Percentiles rank a stretch among this genome's conserved stretches.
Conservation (phyloP, 805 yeast genomes). For the Dipodascus albidus region DNA sequence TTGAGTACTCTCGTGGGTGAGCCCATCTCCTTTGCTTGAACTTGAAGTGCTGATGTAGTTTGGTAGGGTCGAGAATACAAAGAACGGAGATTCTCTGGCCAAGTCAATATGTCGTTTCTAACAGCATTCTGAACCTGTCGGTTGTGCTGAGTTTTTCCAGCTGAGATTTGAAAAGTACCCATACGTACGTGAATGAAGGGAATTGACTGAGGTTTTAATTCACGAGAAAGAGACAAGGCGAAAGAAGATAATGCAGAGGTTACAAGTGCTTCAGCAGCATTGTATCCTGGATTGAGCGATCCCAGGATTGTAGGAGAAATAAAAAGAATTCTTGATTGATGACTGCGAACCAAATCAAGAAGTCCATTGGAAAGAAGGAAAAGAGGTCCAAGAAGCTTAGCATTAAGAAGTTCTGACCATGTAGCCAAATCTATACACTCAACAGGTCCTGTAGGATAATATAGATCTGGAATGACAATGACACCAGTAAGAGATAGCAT, state of each 20-base stretch:
- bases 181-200: constrained; percentile 34
- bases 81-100: constrained; percentile 29
- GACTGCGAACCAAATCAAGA: constrained; percentile 39
- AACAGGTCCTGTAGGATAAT: constrained; percentile 56
- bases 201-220: constrained; percentile 30
- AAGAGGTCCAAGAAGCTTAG: constrained; percentile 37
- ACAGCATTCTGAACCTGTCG: constrained; percentile 23
- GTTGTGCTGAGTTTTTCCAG: constrained; percentile 19
- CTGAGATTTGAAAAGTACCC: constrained; percentile 35
- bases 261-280: constrained; percentile 50
- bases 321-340: constrained; percentile 38
- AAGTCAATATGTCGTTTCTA: constrained; percentile 30
- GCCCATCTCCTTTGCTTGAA: constrained; percentile 20
- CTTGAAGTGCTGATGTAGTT: constrained; percentile 21
- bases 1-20: constrained; percentile 20
- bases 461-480: constrained; percentile 57
- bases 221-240: constrained; percentile 31
- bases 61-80: constrained; percentile 27
- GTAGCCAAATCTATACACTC: constrained; percentile 40
- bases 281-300: constrained; percentile 45
- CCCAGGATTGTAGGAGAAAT: constrained; percentile 47
- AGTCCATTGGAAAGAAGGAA: constrained; percentile 45
- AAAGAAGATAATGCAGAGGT: constrained; percentile 33
- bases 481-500: constrained; percentile 48
- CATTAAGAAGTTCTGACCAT: constrained; percentile 39